Percentiles rank a stretch among this genome's conserved stretches.
phyloP scores from a whole-genome alignment of 169 alveolate genomes.

The Plasmodium coatneyi region DNA sequence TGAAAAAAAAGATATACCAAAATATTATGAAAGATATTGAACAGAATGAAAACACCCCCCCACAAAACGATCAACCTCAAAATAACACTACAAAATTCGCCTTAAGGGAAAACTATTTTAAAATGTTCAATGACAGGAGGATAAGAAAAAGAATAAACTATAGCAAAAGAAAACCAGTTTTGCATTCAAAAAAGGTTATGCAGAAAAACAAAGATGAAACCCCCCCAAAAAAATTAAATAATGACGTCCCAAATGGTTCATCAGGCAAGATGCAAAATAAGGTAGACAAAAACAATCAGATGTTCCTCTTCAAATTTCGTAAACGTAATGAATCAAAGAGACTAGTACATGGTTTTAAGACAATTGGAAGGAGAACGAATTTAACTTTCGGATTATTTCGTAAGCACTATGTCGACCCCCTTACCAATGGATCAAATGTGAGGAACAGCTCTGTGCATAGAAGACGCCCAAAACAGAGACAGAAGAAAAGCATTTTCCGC shows the following conservation, averaged over 20 bases:
- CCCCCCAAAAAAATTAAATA: background rate
- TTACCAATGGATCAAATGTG: background rate
- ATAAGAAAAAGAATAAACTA: conserved; percentile 18
- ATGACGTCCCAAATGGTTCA: background rate
- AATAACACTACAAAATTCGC: conserved; percentile 1
- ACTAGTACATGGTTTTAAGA: background rate
- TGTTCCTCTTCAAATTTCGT: background rate
- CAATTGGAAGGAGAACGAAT: background rate
- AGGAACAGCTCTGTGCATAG: conserved; percentile 20
- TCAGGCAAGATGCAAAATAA: background rate
- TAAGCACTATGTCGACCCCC: background rate
- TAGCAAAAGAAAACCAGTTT: conserved; percentile 13
- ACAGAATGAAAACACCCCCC: background rate
- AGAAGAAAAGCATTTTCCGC: conserved; percentile 1
- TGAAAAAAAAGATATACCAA: conserved; percentile 43
- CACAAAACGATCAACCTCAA: background rate
- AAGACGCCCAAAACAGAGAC: conserved; percentile 1
- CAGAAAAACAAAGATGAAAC: conserved; percentile 13
- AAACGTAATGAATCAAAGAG: background rate
- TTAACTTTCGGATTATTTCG: background rate
- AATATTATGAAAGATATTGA: conserved; percentile 24
- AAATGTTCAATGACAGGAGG: conserved; percentile 22
- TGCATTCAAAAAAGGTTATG: conserved; percentile 22
- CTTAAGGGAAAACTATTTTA: conserved; percentile 8
- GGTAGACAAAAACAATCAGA: background rate